Evolutionary conservation across 352 stramenopile species (phyloP), one percentile per base, ranked within the genome.

Genomic region (Phytophthora agathidicida): DNA sequence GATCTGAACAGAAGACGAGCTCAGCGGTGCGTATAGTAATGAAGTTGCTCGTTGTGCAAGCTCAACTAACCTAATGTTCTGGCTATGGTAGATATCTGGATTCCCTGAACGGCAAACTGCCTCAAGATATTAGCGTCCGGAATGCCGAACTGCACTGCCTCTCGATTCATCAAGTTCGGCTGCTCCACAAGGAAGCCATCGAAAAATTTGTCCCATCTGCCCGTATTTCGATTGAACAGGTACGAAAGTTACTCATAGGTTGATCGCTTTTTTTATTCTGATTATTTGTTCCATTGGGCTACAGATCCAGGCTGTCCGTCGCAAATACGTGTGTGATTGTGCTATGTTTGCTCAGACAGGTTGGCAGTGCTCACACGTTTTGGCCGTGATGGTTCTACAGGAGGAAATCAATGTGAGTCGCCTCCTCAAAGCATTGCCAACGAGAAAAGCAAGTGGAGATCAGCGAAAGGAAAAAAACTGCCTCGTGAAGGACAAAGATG

Each of bases 261-360:
- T 23, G 32, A 38, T 22, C 13, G 13, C 7, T 10, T 38, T 20
- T n/a, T 10, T 36, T 30, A 9, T 19, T 20, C 7, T 46, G 36
- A 35, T 33, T 13, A n/a, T 46, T 35, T 38, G 32, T 5, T 22
- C 10, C 11, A 20, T 38, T 38, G 13, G 5, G 7, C 32, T 13
- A 32, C 9, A 60, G 39, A 60, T 51, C 13, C 44, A 46, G 39
- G 26, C 31, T 28, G 13, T 60, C 2, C 32, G 38, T 17, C 14
- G 7, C 20, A 60, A 60, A 32, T 51, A 52, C 20, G 33, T 5
- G 14, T 59, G 50, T 22, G 22, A 60, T 23, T 45, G 51, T 35
- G 33, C 24, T 8, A 51, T 44, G 22, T 52, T 60, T 51, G 19
- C 31, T 31, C 38, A 45, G 36, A 50, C 24, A 28, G 38, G 39